Conservation (phyloP, 2,329 filamentous ascomycete genomes). For the Talaromyces sp. region DNA sequence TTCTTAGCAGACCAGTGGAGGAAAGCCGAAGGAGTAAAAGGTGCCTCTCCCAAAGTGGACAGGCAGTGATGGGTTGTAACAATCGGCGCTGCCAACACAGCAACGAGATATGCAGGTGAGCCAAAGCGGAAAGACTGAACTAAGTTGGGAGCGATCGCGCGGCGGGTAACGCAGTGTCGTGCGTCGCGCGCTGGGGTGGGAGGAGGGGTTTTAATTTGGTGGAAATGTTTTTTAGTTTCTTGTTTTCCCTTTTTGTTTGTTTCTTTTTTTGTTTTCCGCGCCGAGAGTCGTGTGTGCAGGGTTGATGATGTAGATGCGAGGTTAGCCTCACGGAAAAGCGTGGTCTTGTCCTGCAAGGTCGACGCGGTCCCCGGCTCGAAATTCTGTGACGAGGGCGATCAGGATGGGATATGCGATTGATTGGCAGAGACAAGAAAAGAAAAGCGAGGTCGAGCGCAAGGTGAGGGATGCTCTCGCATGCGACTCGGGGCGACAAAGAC, state of each 20-base stretch:
- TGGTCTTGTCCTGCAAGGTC: slow-evolving; percentile 8
- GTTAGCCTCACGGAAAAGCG: not conserved
- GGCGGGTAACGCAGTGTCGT: not conserved
- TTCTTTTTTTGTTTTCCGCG: not conserved
- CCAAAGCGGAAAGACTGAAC: slow-evolving; percentile 15
- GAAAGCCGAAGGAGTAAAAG: not conserved
- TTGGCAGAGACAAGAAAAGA: not conserved
- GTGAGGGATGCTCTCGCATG: not conserved
- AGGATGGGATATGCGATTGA: not conserved
- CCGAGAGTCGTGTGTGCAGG: not conserved
- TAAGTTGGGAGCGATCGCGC: slow-evolving; percentile 11
- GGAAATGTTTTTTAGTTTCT: slow-evolving; percentile 1
- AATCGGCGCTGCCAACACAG: slow-evolving; percentile 13
- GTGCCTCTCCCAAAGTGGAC: not conserved
- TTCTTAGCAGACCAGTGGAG: not conserved
- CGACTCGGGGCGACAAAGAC: not conserved
- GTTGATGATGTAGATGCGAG: not conserved
- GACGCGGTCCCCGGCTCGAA: slow-evolving; percentile 1
- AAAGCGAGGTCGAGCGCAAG: not conserved
- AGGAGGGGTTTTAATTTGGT: not conserved
- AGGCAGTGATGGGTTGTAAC: not conserved
- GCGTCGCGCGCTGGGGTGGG: not conserved
- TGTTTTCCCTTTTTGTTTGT: slow-evolving; percentile 3
- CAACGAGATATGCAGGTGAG: slow-evolving; percentile 13
- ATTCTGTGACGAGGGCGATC: not conserved